phyloP scores from a whole-genome alignment of 805 yeast genomes.

The Starmerella stigmatis region DNA sequence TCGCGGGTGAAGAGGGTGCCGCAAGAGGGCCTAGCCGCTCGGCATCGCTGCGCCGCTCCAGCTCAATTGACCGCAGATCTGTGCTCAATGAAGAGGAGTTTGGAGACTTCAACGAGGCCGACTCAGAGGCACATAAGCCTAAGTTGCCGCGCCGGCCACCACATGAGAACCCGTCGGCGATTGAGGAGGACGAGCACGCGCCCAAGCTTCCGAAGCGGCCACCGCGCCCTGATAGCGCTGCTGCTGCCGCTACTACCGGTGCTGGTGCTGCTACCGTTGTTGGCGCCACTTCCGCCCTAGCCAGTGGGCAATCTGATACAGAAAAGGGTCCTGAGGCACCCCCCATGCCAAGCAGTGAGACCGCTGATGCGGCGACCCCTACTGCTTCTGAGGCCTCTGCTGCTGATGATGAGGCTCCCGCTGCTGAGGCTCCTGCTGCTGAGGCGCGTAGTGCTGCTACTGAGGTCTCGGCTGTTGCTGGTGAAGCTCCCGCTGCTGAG shows the following conservation, averaged over 20 bases:
- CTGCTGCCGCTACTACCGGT: not conserved
- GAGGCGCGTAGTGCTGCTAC: too few relatives aligned
- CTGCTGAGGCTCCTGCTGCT: too few relatives aligned
- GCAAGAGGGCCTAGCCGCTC: not conserved
- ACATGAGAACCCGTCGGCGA: not conserved
- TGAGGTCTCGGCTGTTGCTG: too few relatives aligned
- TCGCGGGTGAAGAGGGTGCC: not conserved
- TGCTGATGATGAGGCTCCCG: too few relatives aligned
- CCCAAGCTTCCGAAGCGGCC: not conserved
- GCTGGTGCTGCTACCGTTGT: not conserved
- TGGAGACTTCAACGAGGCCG: not conserved
- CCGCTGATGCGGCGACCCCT: too few relatives aligned
- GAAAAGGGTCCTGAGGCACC: too few relatives aligned
- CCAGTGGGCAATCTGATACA: too few relatives aligned
- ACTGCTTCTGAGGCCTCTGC: too few relatives aligned
- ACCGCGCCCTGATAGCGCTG: not conserved
- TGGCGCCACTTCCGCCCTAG: too few relatives aligned
- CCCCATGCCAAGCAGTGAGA: too few relatives aligned
- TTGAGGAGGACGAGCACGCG: not conserved
- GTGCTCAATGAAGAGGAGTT: not conserved
- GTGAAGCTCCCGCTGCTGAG: too few relatives aligned
- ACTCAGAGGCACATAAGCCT: not conserved
- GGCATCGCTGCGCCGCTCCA: not conserved
- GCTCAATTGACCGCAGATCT: not conserved
- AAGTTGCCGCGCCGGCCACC: not conserved